These are phyloP conservation scores for Elsinoe ampelina DNA, from an alignment of 2,329 filamentous ascomycete genomes.

Conservation along the genomic window DNA sequence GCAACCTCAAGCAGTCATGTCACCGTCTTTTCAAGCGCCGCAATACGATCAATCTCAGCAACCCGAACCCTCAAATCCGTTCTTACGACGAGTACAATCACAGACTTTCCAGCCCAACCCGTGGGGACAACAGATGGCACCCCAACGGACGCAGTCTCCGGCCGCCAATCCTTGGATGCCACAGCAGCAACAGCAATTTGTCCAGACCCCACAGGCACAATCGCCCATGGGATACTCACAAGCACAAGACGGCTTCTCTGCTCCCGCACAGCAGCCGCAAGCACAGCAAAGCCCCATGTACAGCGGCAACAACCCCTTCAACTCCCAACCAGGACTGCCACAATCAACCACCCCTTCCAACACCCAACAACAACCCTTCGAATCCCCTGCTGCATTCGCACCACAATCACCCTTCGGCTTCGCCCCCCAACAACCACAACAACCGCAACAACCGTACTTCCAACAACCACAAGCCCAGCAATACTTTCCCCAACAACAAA, in stretches of 20 bases:
- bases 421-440: conserved; percentile 24
- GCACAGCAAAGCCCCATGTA: conserved; percentile 13
- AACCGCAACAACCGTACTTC: conserved; percentile 27
- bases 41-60: conserved; percentile 17
- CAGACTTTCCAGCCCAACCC: conserved; percentile 33
- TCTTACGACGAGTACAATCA: conserved; percentile 34
- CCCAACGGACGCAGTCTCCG: conserved; percentile 16
- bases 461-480: conserved; percentile 26
- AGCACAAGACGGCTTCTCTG: conserved; percentile 23
- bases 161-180: conserved; percentile 21
- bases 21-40: conserved; percentile 17
- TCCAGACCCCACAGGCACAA: conserved; percentile 23
- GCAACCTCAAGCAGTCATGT: conserved; percentile 19
- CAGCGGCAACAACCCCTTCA: conserved; percentile 16
- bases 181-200: conserved; percentile 34
- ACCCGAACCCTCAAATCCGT: conserved; percentile 29
- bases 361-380: conserved; percentile 25
- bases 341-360: conserved; percentile 24
- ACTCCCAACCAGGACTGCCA: conserved; percentile 18
- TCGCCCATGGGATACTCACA: conserved; percentile 22
- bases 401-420: conserved; percentile 28
- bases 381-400: conserved; percentile 15
- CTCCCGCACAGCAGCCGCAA: conserved; percentile 20
- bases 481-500: conserved; percentile 17
- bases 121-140: conserved; percentile 14